phyloP scores from a whole-genome alignment of 106 monocot species.

The Triglochin maritima region DNA sequence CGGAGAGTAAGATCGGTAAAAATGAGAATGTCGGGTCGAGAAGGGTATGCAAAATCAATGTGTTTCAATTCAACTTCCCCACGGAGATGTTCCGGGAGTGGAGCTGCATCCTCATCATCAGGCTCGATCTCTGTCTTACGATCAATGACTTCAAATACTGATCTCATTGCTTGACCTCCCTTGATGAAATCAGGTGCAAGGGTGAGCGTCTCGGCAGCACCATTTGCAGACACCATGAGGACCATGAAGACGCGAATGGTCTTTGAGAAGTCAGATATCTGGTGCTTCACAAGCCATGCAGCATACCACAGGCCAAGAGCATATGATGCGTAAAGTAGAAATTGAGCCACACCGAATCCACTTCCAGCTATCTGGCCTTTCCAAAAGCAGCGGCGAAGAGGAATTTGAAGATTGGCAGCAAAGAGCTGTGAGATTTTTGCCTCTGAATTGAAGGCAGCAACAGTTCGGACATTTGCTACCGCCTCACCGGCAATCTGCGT shows the following conservation, averaged over 20 bases:
- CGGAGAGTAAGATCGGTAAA: slow-evolving; percentile 66
- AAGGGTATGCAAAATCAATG: slow-evolving; percentile 80
- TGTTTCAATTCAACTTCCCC: slow-evolving; percentile 92
- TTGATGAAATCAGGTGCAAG: slow-evolving; percentile 94
- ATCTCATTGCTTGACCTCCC: slow-evolving; percentile 83
- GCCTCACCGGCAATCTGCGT: slow-evolving; percentile 98
- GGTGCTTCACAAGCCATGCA: slow-evolving; percentile 82
- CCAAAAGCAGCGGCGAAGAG: slow-evolving; percentile 98
- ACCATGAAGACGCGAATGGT: slow-evolving; percentile 99
- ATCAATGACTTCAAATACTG: slow-evolving; percentile 77
- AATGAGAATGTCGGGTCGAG: slow-evolving; percentile 64
- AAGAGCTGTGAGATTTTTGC: slow-evolving; percentile 58
- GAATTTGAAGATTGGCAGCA: slow-evolving; percentile 41
- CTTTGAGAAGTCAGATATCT: slow-evolving; percentile 90
- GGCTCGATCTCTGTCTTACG: slow-evolving; percentile 86
- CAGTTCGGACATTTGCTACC: slow-evolving; percentile 73
- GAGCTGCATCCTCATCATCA: slow-evolving; percentile 57
- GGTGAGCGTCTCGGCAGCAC: slow-evolving; percentile 91
- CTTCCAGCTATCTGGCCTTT: slow-evolving; percentile 95
- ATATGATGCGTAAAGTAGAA: slow-evolving; percentile 88
- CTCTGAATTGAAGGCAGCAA: slow-evolving; percentile 96
- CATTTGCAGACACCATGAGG: slow-evolving; percentile 97
- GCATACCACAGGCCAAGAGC: slow-evolving; percentile 94
- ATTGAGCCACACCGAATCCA: slow-evolving; percentile 84
- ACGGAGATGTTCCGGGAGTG: slow-evolving; percentile 55